Base-by-base conservation (phyloP, 2,329 filamentous ascomycete genomes). In the Fusarium torulosum region DNA sequence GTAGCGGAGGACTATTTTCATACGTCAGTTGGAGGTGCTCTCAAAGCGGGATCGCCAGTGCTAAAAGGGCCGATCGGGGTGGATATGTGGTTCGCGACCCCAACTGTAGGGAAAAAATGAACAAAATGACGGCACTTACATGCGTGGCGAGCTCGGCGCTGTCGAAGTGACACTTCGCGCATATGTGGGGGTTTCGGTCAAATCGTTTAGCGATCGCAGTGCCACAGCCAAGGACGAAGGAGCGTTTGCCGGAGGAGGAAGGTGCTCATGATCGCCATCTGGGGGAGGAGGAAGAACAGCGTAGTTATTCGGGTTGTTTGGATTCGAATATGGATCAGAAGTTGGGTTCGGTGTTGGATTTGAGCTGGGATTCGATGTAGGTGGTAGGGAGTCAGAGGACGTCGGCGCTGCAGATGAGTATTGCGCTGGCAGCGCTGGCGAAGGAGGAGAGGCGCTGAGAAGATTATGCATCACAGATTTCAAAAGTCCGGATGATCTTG, bases 121-220 rank as follows among this genome's bases (percentile, higher is more conserved):
- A 21, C 49, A 55, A 64, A 51, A 63, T 62, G 54, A 65, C 40
- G 51, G 53, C 52, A 78, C 86, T 81, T 76, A 88, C 85, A 88
- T 84, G 75, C 86, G 82, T 45, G 86, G 86, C 25, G 86, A 88
- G 33, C 79, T 84, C 38, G 86, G 85, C 15, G 86, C 86, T 38
- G 86, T 88, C 8, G 86, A 88, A 17, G 83, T 82, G 59, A 86
- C 81, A 74, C 86, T 88, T 64, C 84, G 82, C 54, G 84, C 81
- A 69, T 86, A 84, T 20, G 85, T 83, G 43, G 86, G 86, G 69
- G 86, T 85, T 53, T 85, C 85, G 52, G 81, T 81, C 67, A 80
- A 72, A 62, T 82, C 79, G 66, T 81, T 80, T 66, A 83, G 77
- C 63, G 76, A 79, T 63, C 77, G 78, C 46, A 83, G 63, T 27